phyloP scores from a whole-genome alignment of 179 eudicot species.

The Vitellaria paradoxa region DNA sequence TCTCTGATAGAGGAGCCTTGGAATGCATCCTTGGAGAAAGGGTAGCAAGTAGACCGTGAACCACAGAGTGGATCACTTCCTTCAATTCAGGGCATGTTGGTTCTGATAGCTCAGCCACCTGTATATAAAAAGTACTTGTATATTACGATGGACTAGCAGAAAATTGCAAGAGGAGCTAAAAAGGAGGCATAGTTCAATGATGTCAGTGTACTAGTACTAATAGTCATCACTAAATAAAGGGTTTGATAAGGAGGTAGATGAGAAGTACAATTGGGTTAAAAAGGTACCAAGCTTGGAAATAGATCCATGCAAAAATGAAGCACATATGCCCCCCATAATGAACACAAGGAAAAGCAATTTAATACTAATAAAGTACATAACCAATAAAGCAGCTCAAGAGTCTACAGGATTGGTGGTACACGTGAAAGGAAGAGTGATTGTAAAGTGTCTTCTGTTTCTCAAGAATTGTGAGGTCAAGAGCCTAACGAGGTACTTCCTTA shows the following conservation, averaged over 20 bases:
- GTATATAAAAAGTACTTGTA: constrained; percentile 17
- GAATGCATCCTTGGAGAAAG: constrained; percentile 97
- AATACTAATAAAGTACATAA: too few species aligned
- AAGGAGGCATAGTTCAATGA: neutral
- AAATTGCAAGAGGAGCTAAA: neutral
- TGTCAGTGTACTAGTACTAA: neutral
- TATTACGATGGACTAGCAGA: constrained; percentile 5
- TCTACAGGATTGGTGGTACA: too few species aligned
- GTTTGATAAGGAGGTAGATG: neutral
- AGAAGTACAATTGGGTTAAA: neutral
- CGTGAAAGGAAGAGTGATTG: too few species aligned
- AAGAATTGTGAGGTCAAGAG: too few species aligned
- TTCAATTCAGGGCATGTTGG: constrained; percentile 77
- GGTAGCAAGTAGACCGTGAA: constrained; percentile 94
- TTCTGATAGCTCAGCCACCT: constrained; percentile 94
- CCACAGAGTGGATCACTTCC: constrained; percentile 75
- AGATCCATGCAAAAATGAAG: too few species aligned
- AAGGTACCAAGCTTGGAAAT: neutral
- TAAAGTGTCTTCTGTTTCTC: too few species aligned
- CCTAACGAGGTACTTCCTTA: too few species aligned
- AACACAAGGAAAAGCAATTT: neutral
- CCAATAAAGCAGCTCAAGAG: too few species aligned
- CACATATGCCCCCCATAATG: neutral
- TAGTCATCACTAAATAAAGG: neutral
- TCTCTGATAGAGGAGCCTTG: constrained; percentile 62